These are phyloP conservation scores for Blastocystis sp. DNA, from an alignment of 352 stramenopile genomes.

Conservation along the genomic window DNA sequence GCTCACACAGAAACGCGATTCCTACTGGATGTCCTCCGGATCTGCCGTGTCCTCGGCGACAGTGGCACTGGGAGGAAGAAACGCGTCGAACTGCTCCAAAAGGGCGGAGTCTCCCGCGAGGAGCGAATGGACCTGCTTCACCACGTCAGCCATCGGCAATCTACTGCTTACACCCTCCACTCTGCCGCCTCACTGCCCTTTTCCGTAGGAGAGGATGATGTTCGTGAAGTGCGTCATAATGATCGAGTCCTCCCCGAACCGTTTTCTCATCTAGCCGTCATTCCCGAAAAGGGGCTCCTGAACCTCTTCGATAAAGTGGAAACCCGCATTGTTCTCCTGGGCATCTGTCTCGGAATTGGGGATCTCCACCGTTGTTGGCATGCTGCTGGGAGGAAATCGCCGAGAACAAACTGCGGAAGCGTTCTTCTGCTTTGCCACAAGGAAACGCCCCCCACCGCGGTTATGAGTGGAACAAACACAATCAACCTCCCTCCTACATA, in stretches of 20 bases:
- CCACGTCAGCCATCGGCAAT: slow-evolving; percentile 16
- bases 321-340: neutral
- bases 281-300: neutral
- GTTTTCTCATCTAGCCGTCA: slow-evolving; percentile 29
- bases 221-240: slow-evolving; percentile 19
- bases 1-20: neutral
- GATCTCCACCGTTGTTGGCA: too few species aligned
- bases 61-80: slow-evolving; percentile 17
- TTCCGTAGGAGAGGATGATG: slow-evolving; percentile 10
- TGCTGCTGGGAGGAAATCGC: too few species aligned
- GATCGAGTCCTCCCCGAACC: slow-evolving; percentile 1
- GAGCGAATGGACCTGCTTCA: slow-evolving; percentile 11
- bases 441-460: neutral
- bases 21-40: neutral
- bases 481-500: slow-evolving; percentile 37
- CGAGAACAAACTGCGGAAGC: too few species aligned
- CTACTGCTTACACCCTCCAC: neutral
- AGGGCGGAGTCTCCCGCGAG: slow-evolving; percentile 5
- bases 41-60: neutral
- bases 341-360: neutral
- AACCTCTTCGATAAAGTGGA: slow-evolving; percentile 29
- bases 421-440: neutral
- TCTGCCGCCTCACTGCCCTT: neutral
- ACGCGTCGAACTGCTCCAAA: slow-evolving; percentile 14
- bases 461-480: neutral